Evolutionary conservation across 2,329 filamentous ascomycete species (phyloP), one percentile per base, ranked within the genome.

Genomic region (Exophiala mesophila): DNA sequence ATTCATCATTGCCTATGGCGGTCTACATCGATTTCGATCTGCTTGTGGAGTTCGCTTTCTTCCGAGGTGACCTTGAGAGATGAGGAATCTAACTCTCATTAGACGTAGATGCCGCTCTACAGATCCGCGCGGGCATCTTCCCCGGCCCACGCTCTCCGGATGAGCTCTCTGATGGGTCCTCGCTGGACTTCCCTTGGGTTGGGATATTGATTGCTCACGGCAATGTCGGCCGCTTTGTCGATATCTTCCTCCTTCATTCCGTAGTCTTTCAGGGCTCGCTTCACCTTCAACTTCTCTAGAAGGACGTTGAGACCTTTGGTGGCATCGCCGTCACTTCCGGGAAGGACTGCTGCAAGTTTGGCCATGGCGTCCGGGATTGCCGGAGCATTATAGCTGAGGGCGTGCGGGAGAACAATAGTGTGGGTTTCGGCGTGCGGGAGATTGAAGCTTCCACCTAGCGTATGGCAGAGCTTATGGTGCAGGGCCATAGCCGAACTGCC

Each of bases 401-500:
- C 75, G 54, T 83, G 79, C 0, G 79, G 78, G 5, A 83, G 64
- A 1, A 83, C 70, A 21, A 77, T 73, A 0, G 78, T 78, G 54
- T 83, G 80, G 0, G 78, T 82, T 57, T 82, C 77, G 1, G 79
- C 77, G 47, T 84, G 79, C 0, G 80, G 77, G 5, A 84, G 67
- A 47, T 76, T 72, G 59, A 83, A 80, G 52, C 69, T 74, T 5
- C 80, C 80, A 17, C 79, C 80, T 1, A 83, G 65, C 0, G 75
- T 76, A 56, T 83, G 80, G 62, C 78, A 82, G 2, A 84, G 70
- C 57, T 83, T 84, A 61, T 83, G 80, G 56, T 83, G 80, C 10
- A 83, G 69, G 2, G 76, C 71, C 76, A 83, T 82, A 39, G 71
- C 71, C 2, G 77, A 74, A 44, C 65, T 73, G 4, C 78, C 78